Conservation (phyloP, 2,329 filamentous ascomycete genomes). For the Simplicillium aogashimaense region DNA sequence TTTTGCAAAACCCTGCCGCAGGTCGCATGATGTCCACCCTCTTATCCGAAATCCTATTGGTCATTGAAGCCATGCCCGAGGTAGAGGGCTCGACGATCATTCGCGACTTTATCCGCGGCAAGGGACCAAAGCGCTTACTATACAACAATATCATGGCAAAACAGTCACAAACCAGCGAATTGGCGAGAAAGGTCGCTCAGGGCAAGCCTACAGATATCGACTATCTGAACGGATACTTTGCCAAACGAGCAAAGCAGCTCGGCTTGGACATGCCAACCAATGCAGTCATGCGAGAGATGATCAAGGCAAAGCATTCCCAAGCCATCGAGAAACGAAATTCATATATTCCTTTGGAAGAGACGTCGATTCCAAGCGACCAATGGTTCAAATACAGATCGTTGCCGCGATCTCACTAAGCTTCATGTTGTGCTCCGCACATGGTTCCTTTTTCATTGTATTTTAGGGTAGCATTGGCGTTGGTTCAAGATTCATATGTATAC, state of each 20-base stretch:
- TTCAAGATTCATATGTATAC: constrained; percentile 1
- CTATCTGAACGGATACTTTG: constrained; percentile 82
- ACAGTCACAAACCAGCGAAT: constrained; percentile 46
- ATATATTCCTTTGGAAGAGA: constrained; percentile 24
- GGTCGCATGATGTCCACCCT: constrained; percentile 60
- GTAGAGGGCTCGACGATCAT: constrained; percentile 51
- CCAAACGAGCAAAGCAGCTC: constrained; percentile 59
- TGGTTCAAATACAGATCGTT: constrained; percentile 12
- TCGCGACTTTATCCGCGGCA: constrained; percentile 42
- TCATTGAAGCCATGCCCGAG: constrained; percentile 69
- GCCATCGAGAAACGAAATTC: constrained; percentile 19
- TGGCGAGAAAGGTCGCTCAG: constrained; percentile 54
- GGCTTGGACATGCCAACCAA: constrained; percentile 67
- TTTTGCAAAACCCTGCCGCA: constrained; percentile 58
- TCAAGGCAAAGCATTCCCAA: constrained; percentile 55
- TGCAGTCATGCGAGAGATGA: constrained; percentile 59
- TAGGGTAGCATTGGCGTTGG: constrained; percentile 5
- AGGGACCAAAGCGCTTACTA: constrained; percentile 51
- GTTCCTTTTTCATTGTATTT: too few relatives aligned
- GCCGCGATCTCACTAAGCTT: not conserved
- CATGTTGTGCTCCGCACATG: too few relatives aligned
- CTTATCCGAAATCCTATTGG: constrained; percentile 61
- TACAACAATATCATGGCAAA: constrained; percentile 25
- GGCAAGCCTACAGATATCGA: constrained; percentile 66
- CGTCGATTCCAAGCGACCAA: constrained; percentile 16